Base-by-base conservation (phyloP, 495 filamentous ascomycete species). In the Xylaria venustula region DNA sequence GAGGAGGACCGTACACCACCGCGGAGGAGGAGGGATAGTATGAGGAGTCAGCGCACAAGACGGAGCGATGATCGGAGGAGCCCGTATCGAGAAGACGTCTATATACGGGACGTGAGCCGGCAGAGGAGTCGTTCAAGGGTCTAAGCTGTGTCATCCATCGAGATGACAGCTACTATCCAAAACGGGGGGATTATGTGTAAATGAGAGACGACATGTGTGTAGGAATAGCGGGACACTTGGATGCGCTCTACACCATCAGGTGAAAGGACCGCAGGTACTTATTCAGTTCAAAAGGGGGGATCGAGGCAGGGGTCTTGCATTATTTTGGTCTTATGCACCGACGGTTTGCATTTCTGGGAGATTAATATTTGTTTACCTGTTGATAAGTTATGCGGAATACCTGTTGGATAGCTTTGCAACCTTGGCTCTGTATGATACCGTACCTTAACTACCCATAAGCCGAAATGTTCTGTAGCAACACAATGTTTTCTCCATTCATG, bases 1-100 rank as follows among this genome's bases (percentile, higher is more conserved):
- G 79, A 81, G 63, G 77, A 80, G 61, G 67, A 75, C 17, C 68
- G 61, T 2, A 72, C 75, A 50, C 66, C 74, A 25, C 53, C 63
- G 45, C 53, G 72, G 54, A 58, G 69, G 44, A 62, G 69, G 50
- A 48, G 56, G 28, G 61, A 61, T 37, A 71, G 71, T 22, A 71
- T 67, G 41, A 32, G 68, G 34, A 65, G 73, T 34, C 64, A 71
- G 15, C 62, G 71, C 41, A 60, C 57, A n/a, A 60, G 60, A 14
- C 71, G 75, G 34, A 69, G 65, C 20, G 73, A 75, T 60, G 61
- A 76, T 50, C 61, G 75, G 52, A 67, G 65, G 15, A 41, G 63
- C 30, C 54, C 60, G 19, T 76, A 70, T 41, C 58, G 73, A 20
- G 72, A 77, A 41, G 68, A 75, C 50, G 54, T 46, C 48, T 57